Conservation (phyloP, 106 monocot species). For the Ottelia alismoides region DNA sequence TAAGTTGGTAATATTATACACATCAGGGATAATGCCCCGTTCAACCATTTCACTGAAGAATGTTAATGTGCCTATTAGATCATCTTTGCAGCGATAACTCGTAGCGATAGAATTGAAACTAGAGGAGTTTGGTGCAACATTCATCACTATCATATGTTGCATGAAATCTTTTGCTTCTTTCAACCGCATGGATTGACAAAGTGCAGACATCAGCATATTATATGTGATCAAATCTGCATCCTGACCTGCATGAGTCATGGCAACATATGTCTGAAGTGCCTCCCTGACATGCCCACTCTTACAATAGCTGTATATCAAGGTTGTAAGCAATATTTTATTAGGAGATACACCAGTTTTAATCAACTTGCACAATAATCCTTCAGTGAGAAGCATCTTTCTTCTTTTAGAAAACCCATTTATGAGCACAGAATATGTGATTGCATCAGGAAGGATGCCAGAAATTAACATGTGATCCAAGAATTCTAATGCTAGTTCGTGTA, state of each 20-base stretch:
- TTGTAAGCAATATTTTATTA: conserved; percentile 38
- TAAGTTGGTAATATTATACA: conserved; percentile 34
- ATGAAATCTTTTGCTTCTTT: conserved; percentile 53
- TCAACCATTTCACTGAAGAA: conserved; percentile 49
- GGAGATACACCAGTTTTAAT: conserved; percentile 34
- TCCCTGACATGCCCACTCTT: conserved; percentile 32
- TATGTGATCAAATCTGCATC: conserved; percentile 25
- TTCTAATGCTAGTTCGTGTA: conserved; percentile 24
- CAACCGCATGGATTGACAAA: conserved; percentile 34
- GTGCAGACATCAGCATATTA: conserved; percentile 31
- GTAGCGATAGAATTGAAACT: conserved; percentile 49
- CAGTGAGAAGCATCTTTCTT: conserved; percentile 17
- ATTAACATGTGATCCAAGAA: conserved; percentile 33
- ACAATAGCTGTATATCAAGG: conserved; percentile 36
- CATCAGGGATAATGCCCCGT: conserved; percentile 28
- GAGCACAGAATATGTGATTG: conserved; percentile 55
- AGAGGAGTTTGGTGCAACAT: conserved; percentile 12
- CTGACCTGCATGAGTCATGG: conserved; percentile 23
- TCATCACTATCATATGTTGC: conserved; percentile 50
- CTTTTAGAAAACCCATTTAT: conserved; percentile 48
- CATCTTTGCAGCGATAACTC: conserved; percentile 35
- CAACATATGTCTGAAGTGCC: conserved; percentile 36
- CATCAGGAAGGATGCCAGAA: conserved; percentile 43
- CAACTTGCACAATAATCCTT: conserved; percentile 41
- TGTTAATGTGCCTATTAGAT: conserved; percentile 32